These are phyloP conservation scores for Mortierella claussenii DNA, from an alignment of 192 early-diverging fungal species.

Conservation along the genomic window DNA sequence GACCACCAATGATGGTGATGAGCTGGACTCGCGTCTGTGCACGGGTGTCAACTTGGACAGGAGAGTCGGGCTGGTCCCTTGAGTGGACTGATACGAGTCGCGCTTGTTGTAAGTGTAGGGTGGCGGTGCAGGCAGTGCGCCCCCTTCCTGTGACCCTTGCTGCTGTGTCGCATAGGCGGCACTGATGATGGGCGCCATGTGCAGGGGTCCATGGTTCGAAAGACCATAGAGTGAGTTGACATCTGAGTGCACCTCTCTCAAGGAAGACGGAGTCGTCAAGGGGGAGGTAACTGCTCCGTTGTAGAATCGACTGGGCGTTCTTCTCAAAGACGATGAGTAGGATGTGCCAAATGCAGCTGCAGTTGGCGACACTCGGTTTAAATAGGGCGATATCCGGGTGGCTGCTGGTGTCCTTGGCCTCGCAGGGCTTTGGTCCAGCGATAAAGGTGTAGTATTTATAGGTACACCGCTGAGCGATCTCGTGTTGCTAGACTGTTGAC, in stretches of 20 bases:
- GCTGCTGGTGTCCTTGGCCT: slow-evolving; percentile 34
- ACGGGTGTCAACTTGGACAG: slow-evolving; percentile 17
- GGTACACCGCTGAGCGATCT: slow-evolving; percentile 19
- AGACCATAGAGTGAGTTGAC: slow-evolving; percentile 8
- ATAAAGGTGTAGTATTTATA: slow-evolving; percentile 39
- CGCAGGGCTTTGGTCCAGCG: slow-evolving; percentile 11
- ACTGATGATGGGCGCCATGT: background rate
- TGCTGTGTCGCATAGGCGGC: slow-evolving; percentile 13
- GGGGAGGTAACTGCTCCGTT: slow-evolving; percentile 29
- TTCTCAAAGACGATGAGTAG: slow-evolving; percentile 24
- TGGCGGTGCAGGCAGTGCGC: background rate
- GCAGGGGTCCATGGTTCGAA: background rate
- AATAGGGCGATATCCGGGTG: slow-evolving; percentile 42
- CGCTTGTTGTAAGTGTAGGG: slow-evolving; percentile 33
- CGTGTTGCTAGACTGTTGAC: slow-evolving; percentile 10
- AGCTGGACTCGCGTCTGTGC: slow-evolving; percentile 37
- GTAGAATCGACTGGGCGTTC: slow-evolving; percentile 31
- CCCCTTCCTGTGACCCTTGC: slow-evolving; percentile 14
- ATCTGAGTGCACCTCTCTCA: slow-evolving; percentile 29
- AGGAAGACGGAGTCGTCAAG: slow-evolving; percentile 38
- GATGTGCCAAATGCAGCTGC: slow-evolving; percentile 26
- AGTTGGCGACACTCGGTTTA: slow-evolving; percentile 45
- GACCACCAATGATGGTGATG: slow-evolving; percentile 18
- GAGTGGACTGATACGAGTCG: slow-evolving; percentile 31
- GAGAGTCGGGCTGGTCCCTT: slow-evolving; percentile 29